Evolutionary conservation across 352 stramenopile genomes (phyloP).

Genomic region (Globisporangium carolinianum): DNA sequence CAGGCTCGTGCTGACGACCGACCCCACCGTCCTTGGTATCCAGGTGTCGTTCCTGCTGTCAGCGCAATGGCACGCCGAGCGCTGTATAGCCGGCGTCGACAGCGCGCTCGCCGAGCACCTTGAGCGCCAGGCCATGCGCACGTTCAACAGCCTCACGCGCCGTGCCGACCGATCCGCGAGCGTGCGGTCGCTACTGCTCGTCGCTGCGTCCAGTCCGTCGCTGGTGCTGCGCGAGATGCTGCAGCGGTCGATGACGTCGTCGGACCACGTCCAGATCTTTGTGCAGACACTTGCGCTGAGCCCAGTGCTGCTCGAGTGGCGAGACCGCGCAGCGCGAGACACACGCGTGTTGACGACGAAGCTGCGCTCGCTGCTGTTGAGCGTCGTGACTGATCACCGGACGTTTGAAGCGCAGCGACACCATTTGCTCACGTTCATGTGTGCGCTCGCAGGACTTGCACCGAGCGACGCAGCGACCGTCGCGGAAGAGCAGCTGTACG

Average conservation of each 20-base stretch:
- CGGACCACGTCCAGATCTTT: slow-evolving; percentile 20
- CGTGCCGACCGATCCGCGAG: slow-evolving; percentile 6
- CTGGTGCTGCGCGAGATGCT: slow-evolving; percentile 22
- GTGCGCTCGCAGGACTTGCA: slow-evolving; percentile 7
- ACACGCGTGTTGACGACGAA: slow-evolving; percentile 14
- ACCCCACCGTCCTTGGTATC: slow-evolving; percentile 14
- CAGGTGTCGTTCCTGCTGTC: slow-evolving; percentile 27
- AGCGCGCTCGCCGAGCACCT: slow-evolving; percentile 6
- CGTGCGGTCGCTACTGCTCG: slow-evolving; percentile 11
- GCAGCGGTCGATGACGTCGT: slow-evolving; percentile 10
- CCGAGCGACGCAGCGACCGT: not conserved
- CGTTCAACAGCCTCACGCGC: slow-evolving; percentile 32
- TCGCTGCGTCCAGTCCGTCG: slow-evolving; percentile 24
- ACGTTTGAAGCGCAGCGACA: slow-evolving; percentile 22
- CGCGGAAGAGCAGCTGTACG: slow-evolving; percentile 1
- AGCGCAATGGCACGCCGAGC: slow-evolving; percentile 16
- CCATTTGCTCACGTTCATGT: slow-evolving; percentile 20
- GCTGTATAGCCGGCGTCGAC: slow-evolving; percentile 9
- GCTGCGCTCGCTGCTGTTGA: slow-evolving; percentile 16
- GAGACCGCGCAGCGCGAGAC: not conserved
- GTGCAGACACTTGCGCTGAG: slow-evolving; percentile 15
- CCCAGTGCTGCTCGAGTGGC: slow-evolving; percentile 30
- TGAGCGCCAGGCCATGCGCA: slow-evolving; percentile 14
- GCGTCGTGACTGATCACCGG: slow-evolving; percentile 13
- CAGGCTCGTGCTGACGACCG: slow-evolving; percentile 16